Conservation (phyloP, 805 yeast species). For the Pichia californica region DNA sequence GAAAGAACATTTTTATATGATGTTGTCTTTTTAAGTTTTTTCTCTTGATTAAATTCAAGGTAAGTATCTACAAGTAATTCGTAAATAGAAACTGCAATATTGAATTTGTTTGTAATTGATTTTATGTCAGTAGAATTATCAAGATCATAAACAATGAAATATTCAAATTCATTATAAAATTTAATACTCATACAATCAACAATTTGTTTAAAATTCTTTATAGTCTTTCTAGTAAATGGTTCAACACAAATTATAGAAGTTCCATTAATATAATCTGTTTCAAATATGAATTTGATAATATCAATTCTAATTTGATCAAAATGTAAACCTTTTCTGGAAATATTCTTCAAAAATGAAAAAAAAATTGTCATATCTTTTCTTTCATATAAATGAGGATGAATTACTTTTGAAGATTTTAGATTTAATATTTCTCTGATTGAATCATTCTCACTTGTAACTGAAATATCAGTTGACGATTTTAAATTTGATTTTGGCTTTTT, state of each 20-base stretch:
- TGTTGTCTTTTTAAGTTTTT: slow-evolving; percentile 18
- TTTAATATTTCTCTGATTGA: slow-evolving; percentile 28
- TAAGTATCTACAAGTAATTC: slow-evolving; percentile 41
- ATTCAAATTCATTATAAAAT: slow-evolving; percentile 14
- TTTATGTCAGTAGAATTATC: not conserved
- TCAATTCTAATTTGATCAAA: slow-evolving; percentile 23
- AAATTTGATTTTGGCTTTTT: not conserved
- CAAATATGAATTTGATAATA: slow-evolving; percentile 23
- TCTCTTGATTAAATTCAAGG: slow-evolving; percentile 26
- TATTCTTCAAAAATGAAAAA: slow-evolving; percentile 10
- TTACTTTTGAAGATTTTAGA: slow-evolving; percentile 11
- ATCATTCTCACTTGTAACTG: slow-evolving; percentile 12
- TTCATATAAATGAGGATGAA: slow-evolving; percentile 12
- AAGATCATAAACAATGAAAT: slow-evolving; percentile 6
- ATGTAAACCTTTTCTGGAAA: slow-evolving; percentile 20
- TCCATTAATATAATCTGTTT: not conserved
- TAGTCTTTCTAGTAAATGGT: slow-evolving; percentile 8
- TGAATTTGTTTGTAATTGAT: not conserved
- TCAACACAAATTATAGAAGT: not conserved
- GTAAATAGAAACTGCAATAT: slow-evolving; percentile 32
- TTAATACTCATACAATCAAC: slow-evolving; percentile 25
- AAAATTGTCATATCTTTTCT: slow-evolving; percentile 18
- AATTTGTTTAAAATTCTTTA: slow-evolving; percentile 18
- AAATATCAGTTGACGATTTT: not conserved
- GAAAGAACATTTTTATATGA: slow-evolving; percentile 12